phyloP scores from a whole-genome alignment of 2,329 filamentous ascomycete genomes.

The Phialophora verrucosa region DNA sequence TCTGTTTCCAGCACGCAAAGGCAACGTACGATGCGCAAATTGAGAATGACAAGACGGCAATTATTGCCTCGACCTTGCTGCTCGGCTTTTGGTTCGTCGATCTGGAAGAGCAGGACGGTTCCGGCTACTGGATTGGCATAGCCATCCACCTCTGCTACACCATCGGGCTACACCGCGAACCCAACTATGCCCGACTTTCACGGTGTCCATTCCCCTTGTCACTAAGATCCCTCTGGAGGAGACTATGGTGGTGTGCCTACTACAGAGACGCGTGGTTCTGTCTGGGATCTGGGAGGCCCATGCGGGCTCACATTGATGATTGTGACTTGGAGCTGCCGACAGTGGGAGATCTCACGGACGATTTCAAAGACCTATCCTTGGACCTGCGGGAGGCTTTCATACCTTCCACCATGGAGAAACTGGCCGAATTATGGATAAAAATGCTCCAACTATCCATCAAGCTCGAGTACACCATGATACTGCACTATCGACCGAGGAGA shows the following conservation, averaged over 20 bases:
- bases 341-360: conserved; percentile 41
- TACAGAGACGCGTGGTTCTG: conserved; percentile 51
- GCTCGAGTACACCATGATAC: conserved; percentile 40
- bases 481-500: conserved; percentile 40
- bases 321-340: conserved; percentile 46
- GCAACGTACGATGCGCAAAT: conserved; percentile 31
- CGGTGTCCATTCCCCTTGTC: conserved; percentile 34
- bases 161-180: conserved; percentile 50
- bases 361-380: conserved; percentile 32
- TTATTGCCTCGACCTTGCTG: conserved; percentile 52
- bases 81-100: conserved; percentile 53
- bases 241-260: conserved; percentile 52
- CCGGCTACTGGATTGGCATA: conserved; percentile 56
- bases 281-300: conserved; percentile 48
- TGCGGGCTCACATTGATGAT: conserved; percentile 48
- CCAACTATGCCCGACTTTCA: conserved; percentile 34
- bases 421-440: conserved; percentile 36
- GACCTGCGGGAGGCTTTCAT: conserved; percentile 32
- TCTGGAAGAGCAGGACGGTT: conserved; percentile 49
- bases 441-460: conserved; percentile 41
- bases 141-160: conserved; percentile 53
- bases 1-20: conserved; percentile 49
- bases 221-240: conserved; percentile 45
- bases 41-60: conserved; percentile 48
- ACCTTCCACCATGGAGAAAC: conserved; percentile 36